Percentiles rank a stretch among this genome's conserved stretches.
Conservation (phyloP, 371 early-diverging fungal species). For the Lichtheimia hyalospora region DNA sequence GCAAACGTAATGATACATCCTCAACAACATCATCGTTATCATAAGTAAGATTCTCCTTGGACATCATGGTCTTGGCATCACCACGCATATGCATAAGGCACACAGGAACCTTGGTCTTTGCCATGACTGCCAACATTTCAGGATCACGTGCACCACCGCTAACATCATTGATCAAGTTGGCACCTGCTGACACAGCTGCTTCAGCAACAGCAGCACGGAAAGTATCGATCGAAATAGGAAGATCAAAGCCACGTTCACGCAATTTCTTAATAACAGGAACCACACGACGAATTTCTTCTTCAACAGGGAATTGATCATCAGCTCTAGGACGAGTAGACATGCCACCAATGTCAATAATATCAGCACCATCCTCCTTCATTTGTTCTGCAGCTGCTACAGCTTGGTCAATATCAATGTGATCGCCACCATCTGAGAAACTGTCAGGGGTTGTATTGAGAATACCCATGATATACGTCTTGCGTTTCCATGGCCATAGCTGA, state of each 20-base stretch:
- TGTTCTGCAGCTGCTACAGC: conserved; percentile 73
- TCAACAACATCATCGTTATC: conserved; percentile 71
- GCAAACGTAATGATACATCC: conserved; percentile 71
- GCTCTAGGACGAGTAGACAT: conserved; percentile 92
- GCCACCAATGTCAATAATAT: conserved; percentile 96
- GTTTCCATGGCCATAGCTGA: conserved; percentile 60
- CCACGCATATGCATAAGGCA: conserved; percentile 98
- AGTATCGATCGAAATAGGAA: conserved; percentile 93
- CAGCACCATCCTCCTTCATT: conserved; percentile 82
- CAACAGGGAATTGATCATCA: conserved; percentile 72
- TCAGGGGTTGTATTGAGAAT: conserved; percentile 97
- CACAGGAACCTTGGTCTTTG: conserved; percentile 80
- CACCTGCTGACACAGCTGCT: conserved; percentile 84
- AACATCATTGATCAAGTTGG: conserved; percentile 90
- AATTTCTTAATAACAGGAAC: conserved; percentile 86
- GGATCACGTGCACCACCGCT: conserved; percentile 87
- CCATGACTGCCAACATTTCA: conserved; percentile 78
- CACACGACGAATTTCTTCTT: conserved; percentile 82
- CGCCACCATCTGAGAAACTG: conserved; percentile 95
- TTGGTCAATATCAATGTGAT: conserved; percentile 54
- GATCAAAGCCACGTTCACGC: conserved; percentile 58
- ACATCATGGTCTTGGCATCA: conserved; percentile 86
- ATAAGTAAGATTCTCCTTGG: conserved; percentile 67
- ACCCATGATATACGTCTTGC: conserved; percentile 89
- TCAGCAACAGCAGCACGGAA: conserved; percentile 84